Evolutionary conservation across 176 grass and related monocot species (phyloP), one percentile per base, ranked within the genome.

Genomic region (Triticum dicoccoides): DNA sequence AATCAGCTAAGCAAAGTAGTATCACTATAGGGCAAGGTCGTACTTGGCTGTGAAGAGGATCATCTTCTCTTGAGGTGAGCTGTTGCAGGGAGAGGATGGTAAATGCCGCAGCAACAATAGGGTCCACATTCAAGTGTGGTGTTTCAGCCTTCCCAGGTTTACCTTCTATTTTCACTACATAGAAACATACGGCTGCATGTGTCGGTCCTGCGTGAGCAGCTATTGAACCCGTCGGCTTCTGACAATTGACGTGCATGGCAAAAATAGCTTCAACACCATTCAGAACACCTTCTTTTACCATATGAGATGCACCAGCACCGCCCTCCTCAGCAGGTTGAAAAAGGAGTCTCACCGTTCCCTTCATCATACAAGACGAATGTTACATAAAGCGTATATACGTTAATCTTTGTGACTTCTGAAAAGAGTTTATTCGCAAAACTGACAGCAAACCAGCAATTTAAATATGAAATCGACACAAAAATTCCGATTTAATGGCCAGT

Each of bases 241-340:
- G 72, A 41, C 90, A 82, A 27, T 94, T 66, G 35, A 98, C 74
- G 85, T 98, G 96, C 93, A 98, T 94, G 25, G 45, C 92, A 73
- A 98, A 98, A 44, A 96, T 96, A 65, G 93, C 91, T 88, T 94
- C 64, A 4, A 92, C 80, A 45, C 86, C 88, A 84, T 92, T 72
- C 6, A 98, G 75, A 78, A 81, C 93, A 76, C 96, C 92, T 76
- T 86, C 90, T 89, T 92, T 88, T 86, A 96, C 88, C 96, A 98
- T 92, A 80, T 96, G 89, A 89, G 79, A 85, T 41, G 96, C 96
- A 73, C 96, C 96, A 13, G 96, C 96, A 89, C 92, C 96, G 75
- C 93, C 90, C 69, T 98, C 96, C 76, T 98, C 93, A 21, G 96
- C 96, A 73, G 96, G 96, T 82, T 98, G 96, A 77, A 98, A 98